These are phyloP conservation scores for Trametes cinnabarina DNA, from an alignment of 768 basidiomycete genomes.

Conservation along the genomic window DNA sequence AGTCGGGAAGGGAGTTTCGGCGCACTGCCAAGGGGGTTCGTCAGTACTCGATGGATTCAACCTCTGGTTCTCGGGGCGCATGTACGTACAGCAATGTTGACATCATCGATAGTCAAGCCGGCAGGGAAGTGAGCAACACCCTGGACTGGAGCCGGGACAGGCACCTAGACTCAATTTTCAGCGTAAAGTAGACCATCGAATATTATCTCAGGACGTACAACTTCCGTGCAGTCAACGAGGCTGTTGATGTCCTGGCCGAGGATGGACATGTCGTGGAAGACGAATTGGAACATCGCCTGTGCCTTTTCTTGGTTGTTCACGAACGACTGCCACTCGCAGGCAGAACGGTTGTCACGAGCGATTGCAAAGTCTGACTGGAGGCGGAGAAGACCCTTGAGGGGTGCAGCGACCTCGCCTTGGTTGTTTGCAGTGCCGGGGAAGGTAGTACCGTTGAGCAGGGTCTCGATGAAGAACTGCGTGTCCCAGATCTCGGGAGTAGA, in stretches of 20 bases:
- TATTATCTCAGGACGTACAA: background rate
- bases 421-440: conserved; percentile 12
- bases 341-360: conserved; percentile 25
- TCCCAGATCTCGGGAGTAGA: conserved; percentile 9
- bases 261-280: conserved; percentile 12
- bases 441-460: conserved; percentile 4
- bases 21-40: background rate
- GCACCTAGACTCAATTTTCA: background rate
- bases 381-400: conserved; percentile 1
- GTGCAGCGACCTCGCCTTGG: conserved; percentile 10
- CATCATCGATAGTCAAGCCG: conserved; percentile 18
- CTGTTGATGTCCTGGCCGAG: conserved; percentile 13
- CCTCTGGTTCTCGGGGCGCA: background rate
- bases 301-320: conserved; percentile 20
- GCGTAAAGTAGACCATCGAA: background rate
- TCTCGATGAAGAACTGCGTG: conserved; percentile 15
- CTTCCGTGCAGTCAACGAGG: conserved; percentile 15
- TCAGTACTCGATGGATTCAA: background rate
- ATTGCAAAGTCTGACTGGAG: conserved; percentile 19
- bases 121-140: conserved; percentile 24
- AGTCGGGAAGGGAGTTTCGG: conserved; percentile 20
- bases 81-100: conserved; percentile 21
- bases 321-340: conserved; percentile 29
- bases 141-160: conserved; percentile 4
- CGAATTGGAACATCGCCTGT: conserved; percentile 19